Evolutionary conservation across 371 early-diverging fungal species (phyloP), one percentile per base, ranked within the genome.

Genomic region (Dinochytrium kinnereticum): DNA sequence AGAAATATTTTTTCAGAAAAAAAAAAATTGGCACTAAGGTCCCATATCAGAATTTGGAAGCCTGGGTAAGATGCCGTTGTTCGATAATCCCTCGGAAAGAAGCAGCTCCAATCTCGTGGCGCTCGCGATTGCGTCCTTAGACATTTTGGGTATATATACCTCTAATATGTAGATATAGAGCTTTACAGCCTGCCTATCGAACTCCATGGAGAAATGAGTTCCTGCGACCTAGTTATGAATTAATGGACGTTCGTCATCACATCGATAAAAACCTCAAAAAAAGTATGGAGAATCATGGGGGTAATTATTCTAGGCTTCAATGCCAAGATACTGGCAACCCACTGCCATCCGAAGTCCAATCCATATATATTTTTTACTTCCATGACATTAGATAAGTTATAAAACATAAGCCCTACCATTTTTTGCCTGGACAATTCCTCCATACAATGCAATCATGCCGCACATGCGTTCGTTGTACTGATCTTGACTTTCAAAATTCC

Each of bases 261-360:
- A 36, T 30, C 3, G 82, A 59, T 30, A 79, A 75, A 19, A 0
- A 91, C 82, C 77, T 93, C 90, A 33, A 96, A 66, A 55, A 94
- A 91, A 2, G 80, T 85, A 28, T 82, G 84, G 17, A 92, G 76
- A 15, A 95, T 78, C 31, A 85, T 73, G 1, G 95, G 90, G 0
- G 94, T 92, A 53, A 95, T 89, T 1, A 85, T 77, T 21, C 92
- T 86, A 0, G 93, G 92, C 28, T 90, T 87, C 83, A 91, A 77
- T 69, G 94, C 95, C 31, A 91, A 70, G 15, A 94, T 88, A 26
- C 93, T 84, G 0, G 95, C 90, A 33, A 95, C 73, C 95, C 95
- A 93, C 2, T 83, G 82, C 96, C 96, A 96, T 0, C 86, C 94
- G 26, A 90, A 78, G 5, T 84, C 79, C 1, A 95, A 82, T 0